These are phyloP conservation scores for Lactarius hengduanensis DNA, from an alignment of 768 basidiomycete genomes.

Conservation along the genomic window DNA sequence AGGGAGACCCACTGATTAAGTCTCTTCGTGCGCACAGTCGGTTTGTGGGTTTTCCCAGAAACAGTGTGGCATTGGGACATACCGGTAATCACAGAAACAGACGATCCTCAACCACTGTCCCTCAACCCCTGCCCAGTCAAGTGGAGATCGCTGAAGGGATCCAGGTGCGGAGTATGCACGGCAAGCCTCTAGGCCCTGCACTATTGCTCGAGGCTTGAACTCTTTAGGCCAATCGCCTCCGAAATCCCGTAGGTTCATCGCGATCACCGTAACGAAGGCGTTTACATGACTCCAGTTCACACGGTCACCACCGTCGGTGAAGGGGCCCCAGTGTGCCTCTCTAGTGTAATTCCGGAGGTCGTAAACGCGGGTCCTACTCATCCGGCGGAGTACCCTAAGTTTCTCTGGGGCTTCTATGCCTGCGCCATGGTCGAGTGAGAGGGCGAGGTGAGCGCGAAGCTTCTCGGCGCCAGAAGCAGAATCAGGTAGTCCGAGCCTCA, in stretches of 20 bases:
- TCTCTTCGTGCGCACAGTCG: conserved; percentile 34
- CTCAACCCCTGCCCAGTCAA: conserved; percentile 75
- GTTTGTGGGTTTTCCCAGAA: background rate
- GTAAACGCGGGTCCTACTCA: conserved; percentile 60
- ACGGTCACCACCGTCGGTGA: conserved; percentile 36
- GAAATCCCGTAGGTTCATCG: conserved; percentile 50
- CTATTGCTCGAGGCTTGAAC: conserved; percentile 16
- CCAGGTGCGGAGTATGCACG: conserved; percentile 56
- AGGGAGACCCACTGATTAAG: conserved; percentile 42
- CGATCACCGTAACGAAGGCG: conserved; percentile 53
- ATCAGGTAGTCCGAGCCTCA: conserved; percentile 39
- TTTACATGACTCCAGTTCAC: conserved; percentile 68
- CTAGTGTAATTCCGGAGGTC: conserved; percentile 57
- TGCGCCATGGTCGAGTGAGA: conserved; percentile 41
- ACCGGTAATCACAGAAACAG: conserved; percentile 81
- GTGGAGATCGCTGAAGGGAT: conserved; percentile 33
- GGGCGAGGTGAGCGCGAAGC: conserved; percentile 47
- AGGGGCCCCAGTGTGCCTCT: conserved; percentile 61
- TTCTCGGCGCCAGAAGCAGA: conserved; percentile 39
- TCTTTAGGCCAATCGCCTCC: conserved; percentile 22
- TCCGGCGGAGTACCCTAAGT: conserved; percentile 40
- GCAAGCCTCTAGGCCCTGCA: conserved; percentile 46
- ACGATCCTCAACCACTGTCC: conserved; percentile 75
- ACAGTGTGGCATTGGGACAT: conserved; percentile 19
- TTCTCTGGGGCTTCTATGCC: conserved; percentile 30